Percentiles rank a stretch among this genome's conserved stretches.
These are phyloP conservation scores for Microbotryomycetes sp. DNA, from an alignment of 1,284 basidiomycete species.

Conservation along the genomic window DNA sequence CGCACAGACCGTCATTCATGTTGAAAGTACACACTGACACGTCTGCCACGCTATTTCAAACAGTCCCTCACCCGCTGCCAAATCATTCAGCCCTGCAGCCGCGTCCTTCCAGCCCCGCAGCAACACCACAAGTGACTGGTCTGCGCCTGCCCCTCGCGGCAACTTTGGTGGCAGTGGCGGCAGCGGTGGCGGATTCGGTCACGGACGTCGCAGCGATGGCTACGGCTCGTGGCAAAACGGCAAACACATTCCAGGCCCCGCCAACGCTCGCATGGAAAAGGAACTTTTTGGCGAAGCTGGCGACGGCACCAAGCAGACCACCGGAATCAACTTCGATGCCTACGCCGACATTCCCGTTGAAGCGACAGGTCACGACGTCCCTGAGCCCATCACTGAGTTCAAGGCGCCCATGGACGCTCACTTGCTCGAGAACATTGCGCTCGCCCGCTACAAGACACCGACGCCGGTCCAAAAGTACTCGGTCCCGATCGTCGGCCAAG, in stretches of 20 bases:
- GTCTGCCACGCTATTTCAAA: too few species aligned
- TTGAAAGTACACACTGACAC: too few species aligned
- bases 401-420: slow-evolving; percentile 82
- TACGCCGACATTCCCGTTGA: slow-evolving; percentile 99
- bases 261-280: slow-evolving; percentile 83
- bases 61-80: neutral
- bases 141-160: neutral
- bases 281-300: slow-evolving; percentile 87
- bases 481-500: slow-evolving; percentile 89
- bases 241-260: slow-evolving; percentile 68
- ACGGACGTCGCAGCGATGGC: slow-evolving; percentile 40
- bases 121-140: neutral
- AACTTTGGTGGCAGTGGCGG: neutral
- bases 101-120: neutral
- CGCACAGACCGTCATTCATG: too few species aligned
- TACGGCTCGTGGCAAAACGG: slow-evolving; percentile 82
- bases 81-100: neutral
- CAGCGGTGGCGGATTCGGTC: slow-evolving; percentile 18
- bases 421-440: slow-evolving; percentile 88
- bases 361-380: slow-evolving; percentile 89
- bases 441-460: slow-evolving; percentile 86
- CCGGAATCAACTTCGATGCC: slow-evolving; percentile 99
- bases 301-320: slow-evolving; percentile 62
- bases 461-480: slow-evolving; percentile 99
- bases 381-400: slow-evolving; percentile 85